A percentile compares a stretch with the other conserved stretches of the same genome.
phyloP scores from a whole-genome alignment of 2,329 filamentous ascomycete genomes.

The Fusarium miscanthi region DNA sequence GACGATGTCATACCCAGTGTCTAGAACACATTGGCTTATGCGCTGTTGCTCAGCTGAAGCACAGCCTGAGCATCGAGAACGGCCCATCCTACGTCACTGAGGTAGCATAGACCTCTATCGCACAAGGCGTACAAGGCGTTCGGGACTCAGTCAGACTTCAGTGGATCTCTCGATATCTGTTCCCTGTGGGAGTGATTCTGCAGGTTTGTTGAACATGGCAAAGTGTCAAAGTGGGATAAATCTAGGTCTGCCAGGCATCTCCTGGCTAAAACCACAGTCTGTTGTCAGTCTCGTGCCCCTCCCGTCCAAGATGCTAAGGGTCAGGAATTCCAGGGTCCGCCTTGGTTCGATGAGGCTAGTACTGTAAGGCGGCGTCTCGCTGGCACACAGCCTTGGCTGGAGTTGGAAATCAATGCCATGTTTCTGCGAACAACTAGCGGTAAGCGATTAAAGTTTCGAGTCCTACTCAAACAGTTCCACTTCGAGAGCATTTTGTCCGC shows the following conservation, averaged over 20 bases:
- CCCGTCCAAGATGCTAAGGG: conserved; percentile 23
- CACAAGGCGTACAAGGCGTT: conserved; percentile 7
- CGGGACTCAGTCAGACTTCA: background rate
- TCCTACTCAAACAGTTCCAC: conserved; percentile 25
- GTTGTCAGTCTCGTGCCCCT: conserved; percentile 31
- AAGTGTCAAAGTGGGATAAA: conserved; percentile 6
- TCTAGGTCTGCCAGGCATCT: conserved; percentile 1
- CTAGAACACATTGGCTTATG: conserved; percentile 29
- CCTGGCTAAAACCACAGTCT: conserved; percentile 5
- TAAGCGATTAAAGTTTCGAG: conserved; percentile 31
- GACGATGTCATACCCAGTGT: conserved; percentile 23
- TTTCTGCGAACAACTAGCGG: conserved; percentile 41
- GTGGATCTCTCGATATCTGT: conserved; percentile 4
- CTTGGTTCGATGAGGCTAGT: conserved; percentile 30
- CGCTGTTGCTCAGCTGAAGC: conserved; percentile 23
- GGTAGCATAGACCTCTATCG: conserved; percentile 18
- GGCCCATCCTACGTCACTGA: conserved; percentile 43
- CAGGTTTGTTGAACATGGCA: conserved; percentile 14
- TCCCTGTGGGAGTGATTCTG: conserved; percentile 5
- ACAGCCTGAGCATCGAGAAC: conserved; percentile 44
- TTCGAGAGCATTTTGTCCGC: conserved; percentile 4
- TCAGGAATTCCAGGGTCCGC: conserved; percentile 32
- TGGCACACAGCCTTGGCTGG: conserved; percentile 33
- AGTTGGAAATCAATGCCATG: conserved; percentile 34
- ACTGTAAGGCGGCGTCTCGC: conserved; percentile 23